Base-by-base conservation (phyloP, 148 eudicot genomes). In the Fagopyrum homotropicum region DNA sequence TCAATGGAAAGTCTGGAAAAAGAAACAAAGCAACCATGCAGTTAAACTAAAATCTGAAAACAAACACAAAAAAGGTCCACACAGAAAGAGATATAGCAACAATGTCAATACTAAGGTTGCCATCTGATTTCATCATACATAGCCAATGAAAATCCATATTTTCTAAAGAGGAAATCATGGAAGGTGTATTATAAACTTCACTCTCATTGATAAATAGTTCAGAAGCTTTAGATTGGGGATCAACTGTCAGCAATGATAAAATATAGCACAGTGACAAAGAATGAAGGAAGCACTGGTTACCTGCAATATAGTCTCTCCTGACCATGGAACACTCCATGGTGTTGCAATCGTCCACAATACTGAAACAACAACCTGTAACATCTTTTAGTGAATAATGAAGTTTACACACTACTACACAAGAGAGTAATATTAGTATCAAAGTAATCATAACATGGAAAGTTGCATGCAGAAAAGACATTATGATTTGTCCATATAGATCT, bases 241-340 rank as follows among this genome's bases (percentile, higher is more conserved):
- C 61, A 56, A n/a, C 61, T 40, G n/a, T n/a, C n/a, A n/a, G n/a
- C n/a, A 51, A 15, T 1, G 19, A 56, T 56, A 4, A 6, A 56
- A n/a, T 57, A 16, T 14, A 9, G 15, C 51, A 19, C 40, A 35
- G 43, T 35, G 14, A 29, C 35, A 29, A 81, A 51, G 30, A 19
- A 6, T 12, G 26, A 22, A 48, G 54, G 17, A 29, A 75, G 44
- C 26, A 73, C 73, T 40, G 45, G 74, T 80, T 68, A 89, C 97
- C 80, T 90, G 88, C 66, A 92, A 73, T 79, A 92, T 90, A 66
- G 97, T 92, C 79, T 92, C 95, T 63, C 86, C 91, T 60, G 90
- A 80, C 97, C 97, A 92, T 70, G 97, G 97, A 60, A 92, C 97
- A 64, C 78, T 87, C 97, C 95, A 92, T 14, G 88, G 88, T 73